These are phyloP conservation scores for Aureobasidium vineae DNA, from an alignment of 2,329 filamentous ascomycete species.

Conservation along the genomic window DNA sequence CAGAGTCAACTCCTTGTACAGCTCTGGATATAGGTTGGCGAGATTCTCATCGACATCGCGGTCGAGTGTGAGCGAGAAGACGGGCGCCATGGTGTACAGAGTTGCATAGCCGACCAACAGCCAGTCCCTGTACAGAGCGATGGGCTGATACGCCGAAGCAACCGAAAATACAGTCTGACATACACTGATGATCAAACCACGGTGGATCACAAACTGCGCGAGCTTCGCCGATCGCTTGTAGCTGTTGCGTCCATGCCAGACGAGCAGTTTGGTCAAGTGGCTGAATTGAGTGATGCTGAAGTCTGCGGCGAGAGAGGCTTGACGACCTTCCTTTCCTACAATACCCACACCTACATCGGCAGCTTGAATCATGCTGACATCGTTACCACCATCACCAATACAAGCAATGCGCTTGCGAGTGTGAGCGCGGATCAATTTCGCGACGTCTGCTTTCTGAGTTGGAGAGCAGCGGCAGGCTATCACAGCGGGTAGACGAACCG, in stretches of 20 bases:
- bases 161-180: constrained; percentile 98
- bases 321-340: constrained; percentile 93
- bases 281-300: constrained; percentile 96
- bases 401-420: constrained; percentile 96
- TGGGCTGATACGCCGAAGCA: constrained; percentile 85
- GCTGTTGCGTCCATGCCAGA: constrained; percentile 97
- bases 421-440: constrained; percentile 81
- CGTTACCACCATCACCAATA: constrained; percentile 97
- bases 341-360: constrained; percentile 98
- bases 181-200: constrained; percentile 89
- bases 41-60: constrained; percentile 92
- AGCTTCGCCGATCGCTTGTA: constrained; percentile 96
- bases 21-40: constrained; percentile 91
- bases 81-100: constrained; percentile 88
- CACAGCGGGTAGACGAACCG: constrained; percentile 84
- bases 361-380: constrained; percentile 98
- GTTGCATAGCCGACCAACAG: constrained; percentile 95
- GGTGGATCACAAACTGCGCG: constrained; percentile 96
- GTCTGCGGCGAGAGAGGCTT: constrained; percentile 91
- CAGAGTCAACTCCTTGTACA: constrained; percentile 95
- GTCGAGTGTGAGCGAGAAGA: constrained; percentile 91
- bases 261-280: constrained; percentile 92
- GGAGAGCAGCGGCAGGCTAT: constrained; percentile 96
- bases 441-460: constrained; percentile 94
- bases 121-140: constrained; percentile 95